phyloP scores from a whole-genome alignment of 192 early-diverging fungal genomes.

The Podila verticillata region DNA sequence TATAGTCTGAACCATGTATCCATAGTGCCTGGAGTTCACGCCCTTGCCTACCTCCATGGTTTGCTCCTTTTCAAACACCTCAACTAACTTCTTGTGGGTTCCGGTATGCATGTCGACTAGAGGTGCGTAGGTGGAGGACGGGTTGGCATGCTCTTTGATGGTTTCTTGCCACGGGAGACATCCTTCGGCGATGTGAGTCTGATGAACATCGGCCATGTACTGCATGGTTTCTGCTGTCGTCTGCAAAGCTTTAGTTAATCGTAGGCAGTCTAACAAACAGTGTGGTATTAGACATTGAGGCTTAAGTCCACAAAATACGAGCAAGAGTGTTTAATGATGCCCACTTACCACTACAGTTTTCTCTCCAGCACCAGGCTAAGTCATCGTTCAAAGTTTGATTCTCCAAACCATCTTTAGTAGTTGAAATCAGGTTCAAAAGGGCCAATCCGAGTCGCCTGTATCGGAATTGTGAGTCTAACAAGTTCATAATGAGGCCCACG shows the following conservation, averaged over 20 bases:
- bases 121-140: constrained; percentile 37
- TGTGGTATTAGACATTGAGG: background rate
- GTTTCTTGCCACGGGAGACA: constrained; percentile 48
- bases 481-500: background rate
- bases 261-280: constrained; percentile 41
- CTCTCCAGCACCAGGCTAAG: constrained; percentile 58
- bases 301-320: no score
- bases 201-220: constrained; percentile 47
- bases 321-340: background rate
- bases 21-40: background rate
- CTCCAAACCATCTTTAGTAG: constrained; percentile 40
- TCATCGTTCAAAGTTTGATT: constrained; percentile 48
- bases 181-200: constrained; percentile 42
- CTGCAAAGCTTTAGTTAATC: constrained; percentile 55
- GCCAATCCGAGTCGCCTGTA: constrained; percentile 50
- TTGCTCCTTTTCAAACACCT: constrained; percentile 49
- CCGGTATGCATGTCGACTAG: constrained; percentile 55
- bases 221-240: constrained; percentile 53
- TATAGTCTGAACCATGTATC: constrained; percentile 2
- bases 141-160: constrained; percentile 47
- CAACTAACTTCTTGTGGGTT: constrained; percentile 52
- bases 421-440: constrained; percentile 47
- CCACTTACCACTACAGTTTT: constrained; percentile 46
- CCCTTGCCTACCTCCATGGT: constrained; percentile 21
- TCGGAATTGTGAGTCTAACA: constrained; percentile 40